Evolutionary conservation across 1,284 basidiomycete genomes (phyloP).

Genomic region (Moniliophthora roreri): DNA sequence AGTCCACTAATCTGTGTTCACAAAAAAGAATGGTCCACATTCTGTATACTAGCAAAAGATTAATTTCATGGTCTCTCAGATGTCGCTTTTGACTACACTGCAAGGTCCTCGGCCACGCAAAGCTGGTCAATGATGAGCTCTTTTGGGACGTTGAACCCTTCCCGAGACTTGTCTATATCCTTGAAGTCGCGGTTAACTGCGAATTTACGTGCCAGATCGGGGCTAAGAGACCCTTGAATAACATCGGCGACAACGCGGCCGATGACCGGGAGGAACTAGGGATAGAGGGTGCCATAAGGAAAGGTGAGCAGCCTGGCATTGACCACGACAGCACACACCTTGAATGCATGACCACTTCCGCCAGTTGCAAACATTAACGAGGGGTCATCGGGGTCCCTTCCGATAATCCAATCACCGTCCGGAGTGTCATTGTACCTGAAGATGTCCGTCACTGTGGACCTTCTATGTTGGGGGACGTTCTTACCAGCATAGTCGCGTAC

Average conservation of each 20-base stretch:
- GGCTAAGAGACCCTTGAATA: constrained; percentile 62
- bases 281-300: too few species aligned
- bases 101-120: constrained; percentile 48
- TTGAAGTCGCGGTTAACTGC: constrained; percentile 41
- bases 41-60: constrained; percentile 3
- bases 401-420: constrained; percentile 81
- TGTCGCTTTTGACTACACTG: constrained; percentile 11
- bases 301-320: constrained; percentile 1
- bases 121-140: constrained; percentile 50
- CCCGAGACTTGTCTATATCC: constrained; percentile 4
- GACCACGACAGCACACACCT: constrained; percentile 42
- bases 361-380: constrained; percentile 72
- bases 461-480: constrained; percentile 12
- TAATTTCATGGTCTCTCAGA: neutral
- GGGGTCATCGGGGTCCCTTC: constrained; percentile 55
- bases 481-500: constrained; percentile 84
- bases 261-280: constrained; percentile 80
- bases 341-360: constrained; percentile 83
- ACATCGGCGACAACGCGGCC: constrained; percentile 74
- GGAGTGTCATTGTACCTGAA: constrained; percentile 75
- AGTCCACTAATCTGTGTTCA: neutral
- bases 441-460: neutral
- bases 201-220: constrained; percentile 52
- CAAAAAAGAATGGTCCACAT: constrained; percentile 15
- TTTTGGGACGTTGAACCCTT: constrained; percentile 11